Percentiles rank a stretch among this genome's conserved stretches.
Conservation (phyloP, 2,329 filamentous ascomycete genomes). For the Ophiostoma sp. region DNA sequence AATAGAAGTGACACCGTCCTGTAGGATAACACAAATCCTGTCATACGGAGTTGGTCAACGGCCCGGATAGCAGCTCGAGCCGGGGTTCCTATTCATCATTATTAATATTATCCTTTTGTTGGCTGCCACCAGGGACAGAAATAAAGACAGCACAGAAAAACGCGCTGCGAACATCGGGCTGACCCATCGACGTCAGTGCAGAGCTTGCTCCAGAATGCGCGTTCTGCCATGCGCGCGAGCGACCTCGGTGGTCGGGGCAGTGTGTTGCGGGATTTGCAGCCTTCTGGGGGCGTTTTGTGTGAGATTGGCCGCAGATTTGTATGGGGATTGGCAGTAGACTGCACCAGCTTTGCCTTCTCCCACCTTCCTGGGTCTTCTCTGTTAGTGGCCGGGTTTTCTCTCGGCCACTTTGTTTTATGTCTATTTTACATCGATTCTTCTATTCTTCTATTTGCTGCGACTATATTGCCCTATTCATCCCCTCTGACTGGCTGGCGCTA, state of each 20-base stretch:
- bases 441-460: too few species aligned
- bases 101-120: background rate
- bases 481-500: slow-evolving; percentile 6
- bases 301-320: too few species aligned
- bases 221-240: background rate
- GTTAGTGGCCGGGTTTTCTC: slow-evolving; percentile 6
- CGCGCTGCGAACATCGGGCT: slow-evolving; percentile 4
- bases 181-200: slow-evolving; percentile 12
- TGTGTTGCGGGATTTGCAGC: slow-evolving; percentile 9
- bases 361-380: slow-evolving; percentile 5
- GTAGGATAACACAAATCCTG: background rate
- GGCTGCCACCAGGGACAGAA: background rate
- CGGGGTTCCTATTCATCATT: background rate
- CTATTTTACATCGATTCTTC: background rate
- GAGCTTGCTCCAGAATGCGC: background rate
- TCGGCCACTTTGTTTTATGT: background rate
- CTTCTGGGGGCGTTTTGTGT: background rate
- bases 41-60: slow-evolving; percentile 2
- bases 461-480: background rate
- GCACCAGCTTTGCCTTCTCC: background rate
- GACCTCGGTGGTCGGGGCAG: slow-evolving; percentile 16
- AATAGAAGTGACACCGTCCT: background rate
- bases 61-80: background rate
- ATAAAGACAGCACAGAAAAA: background rate
- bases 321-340: background rate